Evolutionary conservation across 768 basidiomycete genomes (phyloP).

Genomic region (Rhizopogon vulgaris): DNA sequence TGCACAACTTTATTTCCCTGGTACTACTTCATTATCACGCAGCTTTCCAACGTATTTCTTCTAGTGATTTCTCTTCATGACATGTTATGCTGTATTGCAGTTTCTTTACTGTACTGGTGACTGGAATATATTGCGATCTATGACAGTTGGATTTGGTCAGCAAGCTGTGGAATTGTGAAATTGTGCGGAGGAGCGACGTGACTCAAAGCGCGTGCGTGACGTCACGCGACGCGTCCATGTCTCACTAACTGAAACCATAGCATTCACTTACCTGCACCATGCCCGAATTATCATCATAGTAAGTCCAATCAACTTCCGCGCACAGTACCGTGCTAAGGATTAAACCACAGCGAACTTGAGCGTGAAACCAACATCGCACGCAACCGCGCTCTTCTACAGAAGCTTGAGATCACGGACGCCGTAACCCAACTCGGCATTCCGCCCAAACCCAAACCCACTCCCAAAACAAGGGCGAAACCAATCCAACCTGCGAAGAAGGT

Average conservation of each 20-base stretch:
- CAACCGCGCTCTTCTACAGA: conserved; percentile 67
- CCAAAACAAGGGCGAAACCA: conserved; percentile 49
- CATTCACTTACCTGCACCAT: conserved; percentile 16
- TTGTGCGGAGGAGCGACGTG: background rate
- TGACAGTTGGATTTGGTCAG: no score
- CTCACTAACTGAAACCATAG: background rate
- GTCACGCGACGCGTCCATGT: conserved; percentile 23
- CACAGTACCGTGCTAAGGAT: background rate
- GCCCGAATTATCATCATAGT: conserved; percentile 48
- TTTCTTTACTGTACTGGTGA: background rate
- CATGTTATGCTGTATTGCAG: conserved; percentile 22
- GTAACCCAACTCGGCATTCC: conserved; percentile 41
- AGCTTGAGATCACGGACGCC: conserved; percentile 61
- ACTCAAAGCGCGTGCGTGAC: conserved; percentile 17
- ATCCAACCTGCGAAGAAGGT: conserved; percentile 49
- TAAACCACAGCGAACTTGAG: conserved; percentile 49
- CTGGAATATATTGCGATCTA: background rate
- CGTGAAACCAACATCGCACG: conserved; percentile 79
- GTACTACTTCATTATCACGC: background rate
- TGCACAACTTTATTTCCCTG: conserved; percentile 1
- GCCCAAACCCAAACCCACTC: conserved; percentile 30
- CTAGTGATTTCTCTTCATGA: conserved; percentile 6
- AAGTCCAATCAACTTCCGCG: conserved; percentile 12
- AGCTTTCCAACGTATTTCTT: conserved; percentile 7
- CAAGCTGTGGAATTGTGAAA: no score